Evolutionary conservation across 1,139 yeast genomes (phyloP).

Genomic region (Geotrichum macrosporum): DNA sequence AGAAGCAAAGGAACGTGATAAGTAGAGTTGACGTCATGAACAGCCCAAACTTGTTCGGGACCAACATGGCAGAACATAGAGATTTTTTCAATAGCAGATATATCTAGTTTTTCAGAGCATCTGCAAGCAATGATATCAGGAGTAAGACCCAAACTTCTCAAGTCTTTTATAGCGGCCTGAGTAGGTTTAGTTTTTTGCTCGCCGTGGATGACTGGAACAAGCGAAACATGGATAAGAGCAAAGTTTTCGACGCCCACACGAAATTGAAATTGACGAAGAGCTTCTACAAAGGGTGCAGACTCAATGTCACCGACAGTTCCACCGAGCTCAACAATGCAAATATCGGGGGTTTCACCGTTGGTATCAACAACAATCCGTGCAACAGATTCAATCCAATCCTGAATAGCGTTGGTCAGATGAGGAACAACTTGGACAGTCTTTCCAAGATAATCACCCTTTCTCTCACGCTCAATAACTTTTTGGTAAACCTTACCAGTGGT

Average conservation of each 20-base stretch:
- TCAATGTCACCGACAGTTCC: conserved; percentile 99
- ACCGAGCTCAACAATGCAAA: conserved; percentile 94
- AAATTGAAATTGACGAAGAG: conserved; percentile 96
- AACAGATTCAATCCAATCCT: conserved; percentile 97
- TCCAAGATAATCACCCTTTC: conserved; percentile 96
- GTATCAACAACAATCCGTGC: conserved; percentile 90
- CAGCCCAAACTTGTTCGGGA: conserved; percentile 93
- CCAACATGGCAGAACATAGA: conserved; percentile 99
- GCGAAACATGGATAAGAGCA: conserved; percentile 92
- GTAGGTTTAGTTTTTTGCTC: conserved; percentile 99
- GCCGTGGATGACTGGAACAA: conserved; percentile 96
- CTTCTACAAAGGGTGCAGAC: conserved; percentile 98
- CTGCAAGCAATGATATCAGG: conserved; percentile 99
- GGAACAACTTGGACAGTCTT: conserved; percentile 99
- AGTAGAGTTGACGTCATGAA: conserved; percentile 94
- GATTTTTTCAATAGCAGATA: conserved; percentile 83
- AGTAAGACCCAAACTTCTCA: conserved; percentile 87
- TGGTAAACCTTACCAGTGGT: conserved; percentile 97
- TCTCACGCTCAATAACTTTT: conserved; percentile 88
- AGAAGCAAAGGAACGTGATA: conserved; percentile 93
- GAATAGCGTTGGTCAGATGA: conserved; percentile 93
- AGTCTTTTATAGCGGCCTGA: conserved; percentile 96
- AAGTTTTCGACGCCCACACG: conserved; percentile 92
- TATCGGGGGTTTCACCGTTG: conserved; percentile 79
- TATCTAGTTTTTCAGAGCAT: conserved; percentile 79